Evolutionary conservation across 805 yeast species (phyloP), one percentile per base, ranked within the genome.

Genomic region (Cyberlindnera bimundalis): DNA sequence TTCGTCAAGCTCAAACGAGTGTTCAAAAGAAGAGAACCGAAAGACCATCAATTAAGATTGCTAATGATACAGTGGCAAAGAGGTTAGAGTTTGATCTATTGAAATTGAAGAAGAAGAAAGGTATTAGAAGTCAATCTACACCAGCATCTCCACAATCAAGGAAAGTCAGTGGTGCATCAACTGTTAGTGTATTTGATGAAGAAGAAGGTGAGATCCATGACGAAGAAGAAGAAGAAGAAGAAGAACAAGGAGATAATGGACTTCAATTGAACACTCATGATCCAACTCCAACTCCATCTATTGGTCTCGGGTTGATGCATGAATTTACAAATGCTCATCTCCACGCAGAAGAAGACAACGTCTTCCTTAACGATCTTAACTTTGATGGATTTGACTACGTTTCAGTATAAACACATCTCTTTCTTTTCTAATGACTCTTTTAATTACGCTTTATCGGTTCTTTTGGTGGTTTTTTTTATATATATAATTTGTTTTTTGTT

Each of bases 61-160:
- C 37, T n/a, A 48, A 49, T 28, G 55, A 51, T 34, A 37, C 38
- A 12, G 55, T 52, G 11, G 55, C 57, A 5, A 52, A 49, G 39
- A 45, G 28, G 30, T 30, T 52, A 20, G 57, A 52, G 39, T 45
- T 43, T 34, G 55, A 51, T 12, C 9, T 51, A 28, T 6, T 46
- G 37, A 40, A 27, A 3, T 21, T 37, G 9, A 21, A 32, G 35
- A 40, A 31, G 32, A 40, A 29, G 32, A 33, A 29, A 28, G 26
- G 28, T 2, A 16, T 30, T 10, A 40, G 35, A 31, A 33, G 40
- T 24, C 38, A 40, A 25, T 33, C 37, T 1, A 35, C 42, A 4
- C 47, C 46, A 3, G 14, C 41, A 6, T 43, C 47, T 12, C 47
- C 47, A 15, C 45, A 42, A 32, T 29, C 38, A 9, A 43, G 47